phyloP scores from a whole-genome alignment of 2,329 filamentous ascomycete species.

The Cercospora sp. region DNA sequence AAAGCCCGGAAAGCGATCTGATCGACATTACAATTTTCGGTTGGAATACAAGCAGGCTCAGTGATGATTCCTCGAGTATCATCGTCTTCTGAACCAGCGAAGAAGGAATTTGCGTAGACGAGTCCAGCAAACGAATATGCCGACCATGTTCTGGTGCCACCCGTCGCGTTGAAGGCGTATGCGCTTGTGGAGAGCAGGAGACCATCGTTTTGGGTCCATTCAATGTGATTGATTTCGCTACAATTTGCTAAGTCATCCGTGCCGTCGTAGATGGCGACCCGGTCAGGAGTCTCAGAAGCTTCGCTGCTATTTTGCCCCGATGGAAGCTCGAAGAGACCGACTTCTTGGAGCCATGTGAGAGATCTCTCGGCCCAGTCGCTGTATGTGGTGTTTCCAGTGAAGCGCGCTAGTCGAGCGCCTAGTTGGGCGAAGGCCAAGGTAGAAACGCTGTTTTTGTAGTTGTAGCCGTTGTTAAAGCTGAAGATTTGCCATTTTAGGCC shows the following conservation, averaged over 20 bases:
- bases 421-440: slow-evolving; percentile 85
- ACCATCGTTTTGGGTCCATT: slow-evolving; percentile 67
- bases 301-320: not conserved
- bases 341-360: slow-evolving; percentile 63
- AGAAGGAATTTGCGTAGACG: slow-evolving; percentile 13
- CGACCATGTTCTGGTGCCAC: slow-evolving; percentile 30
- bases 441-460: slow-evolving; percentile 80
- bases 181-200: slow-evolving; percentile 67
- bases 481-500: slow-evolving; percentile 72
- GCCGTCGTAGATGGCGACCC: slow-evolving; percentile 60
- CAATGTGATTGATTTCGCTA: slow-evolving; percentile 48
- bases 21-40: slow-evolving; percentile 65
- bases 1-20: slow-evolving; percentile 74
- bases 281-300: slow-evolving; percentile 31
- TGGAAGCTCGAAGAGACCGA: slow-evolving; percentile 57
- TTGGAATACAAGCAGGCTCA: slow-evolving; percentile 67
- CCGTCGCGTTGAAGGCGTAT: slow-evolving; percentile 40
- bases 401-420: slow-evolving; percentile 55
- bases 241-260: slow-evolving; percentile 59
- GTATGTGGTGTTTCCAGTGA: slow-evolving; percentile 55
- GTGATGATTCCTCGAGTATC: slow-evolving; percentile 52
- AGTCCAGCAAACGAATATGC: not conserved
- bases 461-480: slow-evolving; percentile 71
- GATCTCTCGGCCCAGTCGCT: slow-evolving; percentile 65
- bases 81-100: slow-evolving; percentile 53